Evolutionary conservation across 768 basidiomycete species (phyloP).

Genomic region (Pleurotus salmoneostramineus): DNA sequence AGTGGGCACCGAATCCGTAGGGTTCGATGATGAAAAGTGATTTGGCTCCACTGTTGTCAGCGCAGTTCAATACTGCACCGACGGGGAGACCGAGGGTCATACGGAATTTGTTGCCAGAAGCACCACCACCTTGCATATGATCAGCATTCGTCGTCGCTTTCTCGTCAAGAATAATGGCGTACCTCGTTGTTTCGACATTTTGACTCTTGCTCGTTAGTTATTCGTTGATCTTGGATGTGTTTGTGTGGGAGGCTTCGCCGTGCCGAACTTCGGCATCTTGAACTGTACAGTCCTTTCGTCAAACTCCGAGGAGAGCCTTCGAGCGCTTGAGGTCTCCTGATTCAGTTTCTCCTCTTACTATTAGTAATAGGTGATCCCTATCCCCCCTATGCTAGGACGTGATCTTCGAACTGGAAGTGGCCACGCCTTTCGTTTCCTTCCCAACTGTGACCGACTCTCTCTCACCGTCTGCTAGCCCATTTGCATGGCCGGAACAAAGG

Average conservation of each 20-base stretch:
- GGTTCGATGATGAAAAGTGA: constrained; percentile 94
- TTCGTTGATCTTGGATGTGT: not conserved
- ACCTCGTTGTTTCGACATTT: constrained; percentile 7
- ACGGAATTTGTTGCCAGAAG: constrained; percentile 94
- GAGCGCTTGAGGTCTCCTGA: not conserved
- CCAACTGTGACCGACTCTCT: no score
- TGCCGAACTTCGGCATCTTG: constrained; percentile 7
- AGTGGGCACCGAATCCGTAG: constrained; percentile 90
- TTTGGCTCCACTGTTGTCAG: constrained; percentile 99
- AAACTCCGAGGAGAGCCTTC: not conserved
- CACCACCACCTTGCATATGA: constrained; percentile 41
- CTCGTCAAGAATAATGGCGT: not conserved
- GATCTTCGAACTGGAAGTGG: no score
- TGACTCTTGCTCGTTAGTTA: not conserved
- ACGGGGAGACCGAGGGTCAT: constrained; percentile 92
- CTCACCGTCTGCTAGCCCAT: no score
- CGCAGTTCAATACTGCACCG: constrained; percentile 94
- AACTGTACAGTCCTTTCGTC: not conserved
- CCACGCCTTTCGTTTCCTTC: no score
- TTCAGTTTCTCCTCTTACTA: no score
- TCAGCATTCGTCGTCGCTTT: not conserved
- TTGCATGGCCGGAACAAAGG: constrained; percentile 9
- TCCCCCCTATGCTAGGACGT: no score
- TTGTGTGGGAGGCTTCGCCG: not conserved
- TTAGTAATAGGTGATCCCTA: no score